Conservation (phyloP, 305 asterid genomes). For the Solanum hybrid region DNA sequence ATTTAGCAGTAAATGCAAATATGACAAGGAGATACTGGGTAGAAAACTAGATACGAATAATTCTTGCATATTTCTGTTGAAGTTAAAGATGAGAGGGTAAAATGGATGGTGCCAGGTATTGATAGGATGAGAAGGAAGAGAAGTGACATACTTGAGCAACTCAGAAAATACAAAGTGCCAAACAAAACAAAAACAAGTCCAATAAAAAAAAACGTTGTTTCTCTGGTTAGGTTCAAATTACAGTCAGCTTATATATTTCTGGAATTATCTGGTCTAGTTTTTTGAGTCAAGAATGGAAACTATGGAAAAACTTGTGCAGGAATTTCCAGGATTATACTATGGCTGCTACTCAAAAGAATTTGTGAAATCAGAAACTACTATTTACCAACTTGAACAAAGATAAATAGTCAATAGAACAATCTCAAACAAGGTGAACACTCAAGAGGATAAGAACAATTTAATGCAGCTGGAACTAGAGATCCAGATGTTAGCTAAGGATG, state of each 20-base stretch:
- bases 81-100: not conserved
- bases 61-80: not conserved
- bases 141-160: not conserved
- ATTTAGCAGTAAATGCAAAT: not conserved
- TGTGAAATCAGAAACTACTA: not conserved
- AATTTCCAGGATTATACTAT: not conserved
- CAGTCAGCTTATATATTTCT: not conserved
- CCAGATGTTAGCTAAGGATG: not conserved
- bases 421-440: not conserved
- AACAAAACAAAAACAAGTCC: not conserved
- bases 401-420: not conserved
- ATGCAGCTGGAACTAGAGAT: not conserved
- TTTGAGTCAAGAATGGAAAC: not conserved
- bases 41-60: not conserved
- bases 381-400: not conserved
- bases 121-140: not conserved
- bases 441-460: not conserved
- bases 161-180: not conserved
- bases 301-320: not conserved
- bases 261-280: not conserved
- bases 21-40: not conserved
- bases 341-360: not conserved
- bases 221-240: not conserved
- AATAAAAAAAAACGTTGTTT: not conserved
- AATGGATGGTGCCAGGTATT: not conserved